Conservation (phyloP, 2,329 filamentous ascomycete species). For the Aspergillus hortae region DNA sequence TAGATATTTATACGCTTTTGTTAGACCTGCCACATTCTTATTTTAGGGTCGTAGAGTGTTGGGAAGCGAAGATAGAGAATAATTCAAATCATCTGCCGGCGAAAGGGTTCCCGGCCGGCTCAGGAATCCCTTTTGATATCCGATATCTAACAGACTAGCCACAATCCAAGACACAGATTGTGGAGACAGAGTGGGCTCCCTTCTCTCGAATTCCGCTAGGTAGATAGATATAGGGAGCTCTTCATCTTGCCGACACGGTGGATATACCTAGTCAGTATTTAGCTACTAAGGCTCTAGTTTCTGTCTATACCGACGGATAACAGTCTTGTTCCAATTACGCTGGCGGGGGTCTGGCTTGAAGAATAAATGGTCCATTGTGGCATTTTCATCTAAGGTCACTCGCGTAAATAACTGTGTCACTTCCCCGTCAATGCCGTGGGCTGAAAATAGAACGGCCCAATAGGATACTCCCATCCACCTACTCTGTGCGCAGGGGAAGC, state of each 20-base stretch:
- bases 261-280: background rate
- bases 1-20: no score
- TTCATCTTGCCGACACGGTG: background rate
- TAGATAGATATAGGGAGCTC: no score
- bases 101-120: no score
- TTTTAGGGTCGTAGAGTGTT: no score
- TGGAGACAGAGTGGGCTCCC: background rate
- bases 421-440: background rate
- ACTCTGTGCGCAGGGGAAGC: background rate
- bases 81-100: no score
- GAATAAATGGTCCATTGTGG: background rate
- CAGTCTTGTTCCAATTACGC: background rate
- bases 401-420: background rate
- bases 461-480: background rate
- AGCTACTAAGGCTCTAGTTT: background rate
- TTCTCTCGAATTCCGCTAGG: background rate
- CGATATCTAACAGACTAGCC: no score
- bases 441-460: background rate
- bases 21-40: no score
- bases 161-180: background rate
- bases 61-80: no score
- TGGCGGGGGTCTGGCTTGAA: background rate
- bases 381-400: background rate
- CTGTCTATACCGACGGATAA: background rate
- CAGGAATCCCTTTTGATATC: no score